Evolutionary conservation across 306 rosid species (phyloP).

Genomic region (Erythrophleum fordii): DNA sequence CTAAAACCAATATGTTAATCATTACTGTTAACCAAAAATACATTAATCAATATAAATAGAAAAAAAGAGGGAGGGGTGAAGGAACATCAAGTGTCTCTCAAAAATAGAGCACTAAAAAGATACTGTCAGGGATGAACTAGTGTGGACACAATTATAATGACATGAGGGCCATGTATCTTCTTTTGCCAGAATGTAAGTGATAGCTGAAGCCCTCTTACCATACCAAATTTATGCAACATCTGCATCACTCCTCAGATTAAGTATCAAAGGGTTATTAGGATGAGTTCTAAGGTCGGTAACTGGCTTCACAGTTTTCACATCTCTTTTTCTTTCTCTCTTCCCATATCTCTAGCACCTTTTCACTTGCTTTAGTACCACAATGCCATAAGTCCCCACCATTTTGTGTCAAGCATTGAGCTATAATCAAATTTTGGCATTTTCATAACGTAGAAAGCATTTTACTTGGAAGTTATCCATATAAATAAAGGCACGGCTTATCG

Average conservation of each 20-base stretch:
- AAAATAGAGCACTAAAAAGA: constrained; percentile 13
- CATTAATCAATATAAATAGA: constrained; percentile 1
- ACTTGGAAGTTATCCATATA: constrained; percentile 7
- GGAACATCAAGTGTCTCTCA: neutral
- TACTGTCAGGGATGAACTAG: constrained; percentile 11
- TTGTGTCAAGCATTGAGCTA: constrained; percentile 17
- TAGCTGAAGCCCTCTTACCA: constrained; percentile 13
- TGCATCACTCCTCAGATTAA: neutral
- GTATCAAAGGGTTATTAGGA: constrained; percentile 9
- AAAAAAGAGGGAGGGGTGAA: constrained; percentile 1
- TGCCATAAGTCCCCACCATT: neutral
- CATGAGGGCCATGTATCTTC: neutral
- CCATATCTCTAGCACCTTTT: constrained; percentile 8
- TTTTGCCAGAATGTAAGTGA: constrained; percentile 7
- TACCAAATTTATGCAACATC: constrained; percentile 4
- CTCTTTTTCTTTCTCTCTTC: neutral
- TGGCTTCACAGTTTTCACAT: neutral
- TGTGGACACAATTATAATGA: constrained; percentile 1
- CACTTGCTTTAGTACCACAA: neutral
- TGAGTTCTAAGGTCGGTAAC: constrained; percentile 1
- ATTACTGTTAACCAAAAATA: neutral
- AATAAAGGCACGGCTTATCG: constrained; percentile 20
- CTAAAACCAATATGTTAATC: constrained; percentile 51
- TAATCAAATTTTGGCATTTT: constrained; percentile 5
- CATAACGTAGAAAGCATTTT: constrained; percentile 6